A percentile compares a stretch with the other conserved stretches of the same genome.
phyloP scores from a whole-genome alignment of 352 stramenopile species.

The Globisporangium ultimum region DNA sequence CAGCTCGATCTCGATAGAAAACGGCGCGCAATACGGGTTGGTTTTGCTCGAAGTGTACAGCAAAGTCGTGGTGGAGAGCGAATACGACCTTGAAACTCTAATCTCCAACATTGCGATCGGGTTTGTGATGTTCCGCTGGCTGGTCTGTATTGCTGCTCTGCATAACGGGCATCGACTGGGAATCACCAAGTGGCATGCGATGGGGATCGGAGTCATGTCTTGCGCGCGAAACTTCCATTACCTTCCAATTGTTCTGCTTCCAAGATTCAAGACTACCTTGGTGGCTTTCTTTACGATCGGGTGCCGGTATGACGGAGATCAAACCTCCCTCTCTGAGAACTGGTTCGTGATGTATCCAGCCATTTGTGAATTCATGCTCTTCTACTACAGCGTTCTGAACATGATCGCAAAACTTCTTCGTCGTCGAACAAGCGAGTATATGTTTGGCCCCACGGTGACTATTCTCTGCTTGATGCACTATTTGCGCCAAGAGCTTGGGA shows the following conservation, averaged over 20 bases:
- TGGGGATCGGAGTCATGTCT: slow-evolving; percentile 16
- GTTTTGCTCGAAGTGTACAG: slow-evolving; percentile 6
- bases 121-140: slow-evolving; percentile 27
- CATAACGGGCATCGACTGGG: slow-evolving; percentile 11
- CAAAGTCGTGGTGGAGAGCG: slow-evolving; percentile 13
- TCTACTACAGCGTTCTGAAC: slow-evolving; percentile 26
- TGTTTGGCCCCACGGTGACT: slow-evolving; percentile 20
- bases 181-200: slow-evolving; percentile 8
- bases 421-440: slow-evolving; percentile 16
- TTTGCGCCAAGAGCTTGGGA: slow-evolving; percentile 8
- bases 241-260: slow-evolving; percentile 19
- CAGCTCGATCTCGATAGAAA: slow-evolving; percentile 17
- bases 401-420: slow-evolving; percentile 15
- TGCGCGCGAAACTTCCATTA: slow-evolving; percentile 19
- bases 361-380: slow-evolving; percentile 19
- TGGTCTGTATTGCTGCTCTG: slow-evolving; percentile 20
- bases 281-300: slow-evolving; percentile 16
- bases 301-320: slow-evolving; percentile 15
- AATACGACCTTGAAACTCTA: slow-evolving; percentile 30
- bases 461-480: slow-evolving; percentile 20
- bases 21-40: slow-evolving; percentile 19
- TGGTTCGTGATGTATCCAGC: slow-evolving; percentile 29
- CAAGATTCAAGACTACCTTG: slow-evolving; percentile 15
- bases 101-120: slow-evolving; percentile 26
- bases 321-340: slow-evolving; percentile 13